A percentile compares a stretch with the other conserved stretches of the same genome.
Evolutionary conservation across 345 rosid species (phyloP).

Genomic region (Laguncularia racemosa): DNA sequence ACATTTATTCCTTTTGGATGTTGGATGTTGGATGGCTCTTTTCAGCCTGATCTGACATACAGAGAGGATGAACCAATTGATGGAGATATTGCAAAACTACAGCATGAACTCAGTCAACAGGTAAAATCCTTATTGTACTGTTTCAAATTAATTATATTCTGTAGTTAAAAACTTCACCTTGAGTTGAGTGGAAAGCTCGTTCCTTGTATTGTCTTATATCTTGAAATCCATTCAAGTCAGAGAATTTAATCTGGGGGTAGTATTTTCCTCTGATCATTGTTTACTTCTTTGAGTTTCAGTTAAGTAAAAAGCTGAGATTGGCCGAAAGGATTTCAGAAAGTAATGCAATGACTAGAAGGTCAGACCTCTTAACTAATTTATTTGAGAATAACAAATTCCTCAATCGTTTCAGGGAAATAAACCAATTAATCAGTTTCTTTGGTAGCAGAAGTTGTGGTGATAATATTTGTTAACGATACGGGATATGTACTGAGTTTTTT

Average conservation of each 20-base stretch:
- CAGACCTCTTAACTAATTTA: conserved; percentile 2
- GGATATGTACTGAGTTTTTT: not conserved
- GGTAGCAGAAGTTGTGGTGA: not conserved
- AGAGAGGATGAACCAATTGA: conserved; percentile 38
- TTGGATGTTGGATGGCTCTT: conserved; percentile 5
- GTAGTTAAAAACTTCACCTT: too few species aligned
- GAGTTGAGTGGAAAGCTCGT: too few species aligned
- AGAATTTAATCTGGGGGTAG: too few species aligned
- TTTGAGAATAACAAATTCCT: too few species aligned
- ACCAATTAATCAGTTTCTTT: too few species aligned
- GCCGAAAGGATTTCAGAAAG: conserved; percentile 23
- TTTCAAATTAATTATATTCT: not conserved
- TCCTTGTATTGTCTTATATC: too few species aligned
- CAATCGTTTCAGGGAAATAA: too few species aligned
- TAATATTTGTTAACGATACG: not conserved
- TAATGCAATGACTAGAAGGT: conserved; percentile 29
- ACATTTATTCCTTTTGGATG: conserved; percentile 5
- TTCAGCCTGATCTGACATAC: conserved; percentile 56
- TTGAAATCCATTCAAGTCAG: too few species aligned
- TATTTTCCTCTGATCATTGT: conserved; percentile 4
- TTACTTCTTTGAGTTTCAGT: conserved; percentile 14
- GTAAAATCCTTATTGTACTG: conserved; percentile 13
- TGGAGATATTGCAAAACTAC: conserved; percentile 34
- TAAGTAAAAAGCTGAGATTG: conserved; percentile 30
- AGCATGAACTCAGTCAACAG: conserved; percentile 29